Conservation (phyloP, 768 basidiomycete species). For the Kwoniella sp. region DNA sequence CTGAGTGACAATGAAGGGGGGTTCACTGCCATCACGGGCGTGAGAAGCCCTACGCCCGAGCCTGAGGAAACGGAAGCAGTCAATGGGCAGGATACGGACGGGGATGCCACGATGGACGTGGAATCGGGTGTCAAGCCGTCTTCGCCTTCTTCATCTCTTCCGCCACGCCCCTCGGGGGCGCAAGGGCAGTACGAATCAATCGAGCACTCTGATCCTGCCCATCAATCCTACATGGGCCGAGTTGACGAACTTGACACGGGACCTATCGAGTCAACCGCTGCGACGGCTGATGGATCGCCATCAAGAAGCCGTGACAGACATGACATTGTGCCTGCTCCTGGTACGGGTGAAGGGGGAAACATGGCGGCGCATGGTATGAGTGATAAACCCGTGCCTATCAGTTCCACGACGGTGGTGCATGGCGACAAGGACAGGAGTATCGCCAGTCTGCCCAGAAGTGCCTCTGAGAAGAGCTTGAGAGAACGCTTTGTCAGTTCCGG, state of each 20-base stretch:
- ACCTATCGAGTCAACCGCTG: slow-evolving; percentile 19
- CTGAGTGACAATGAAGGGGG: slow-evolving; percentile 12
- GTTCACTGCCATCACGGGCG: slow-evolving; percentile 5
- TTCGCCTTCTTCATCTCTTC: not conserved
- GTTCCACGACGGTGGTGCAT: slow-evolving; percentile 33
- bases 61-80: slow-evolving; percentile 21
- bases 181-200: slow-evolving; percentile 8
- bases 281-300: slow-evolving; percentile 1
- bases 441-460: slow-evolving; percentile 24
- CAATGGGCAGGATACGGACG: not conserved
- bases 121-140: not conserved
- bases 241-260: slow-evolving; percentile 51
- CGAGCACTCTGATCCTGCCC: slow-evolving; percentile 25
- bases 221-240: slow-evolving; percentile 46
- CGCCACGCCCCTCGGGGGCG: slow-evolving; percentile 4
- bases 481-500: slow-evolving; percentile 28
- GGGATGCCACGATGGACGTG: slow-evolving; percentile 5
- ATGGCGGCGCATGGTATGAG: slow-evolving; percentile 48
- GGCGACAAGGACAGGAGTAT: slow-evolving; percentile 23
- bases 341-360: slow-evolving; percentile 44
- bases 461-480: slow-evolving; percentile 12
- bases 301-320: slow-evolving; percentile 2
- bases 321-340: slow-evolving; percentile 15
- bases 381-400: slow-evolving; percentile 45
- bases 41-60: slow-evolving; percentile 35